These are phyloP conservation scores for Saccharomycopsis javanensis DNA, from an alignment of 805 yeast genomes.

Conservation along the genomic window DNA sequence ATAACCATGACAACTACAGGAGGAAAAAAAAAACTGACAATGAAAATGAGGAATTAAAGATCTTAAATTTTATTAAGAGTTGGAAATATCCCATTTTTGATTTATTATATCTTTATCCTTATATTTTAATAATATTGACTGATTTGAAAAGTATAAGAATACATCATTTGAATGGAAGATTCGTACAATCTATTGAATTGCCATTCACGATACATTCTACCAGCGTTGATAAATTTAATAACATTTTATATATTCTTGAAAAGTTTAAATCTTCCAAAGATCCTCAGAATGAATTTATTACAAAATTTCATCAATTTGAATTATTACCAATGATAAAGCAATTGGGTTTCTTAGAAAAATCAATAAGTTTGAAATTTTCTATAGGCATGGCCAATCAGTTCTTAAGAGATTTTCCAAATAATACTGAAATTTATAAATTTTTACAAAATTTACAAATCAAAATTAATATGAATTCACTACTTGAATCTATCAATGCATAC, in stretches of 20 bases:
- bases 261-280: slow-evolving; percentile 3
- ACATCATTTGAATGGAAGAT: slow-evolving; percentile 24
- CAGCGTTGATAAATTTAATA: slow-evolving; percentile 12
- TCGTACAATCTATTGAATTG: slow-evolving; percentile 28
- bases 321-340: slow-evolving; percentile 25
- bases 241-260: slow-evolving; percentile 1
- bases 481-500: not conserved
- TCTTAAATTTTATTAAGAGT: not conserved
- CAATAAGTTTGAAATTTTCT: slow-evolving; percentile 33
- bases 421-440: slow-evolving; percentile 34
- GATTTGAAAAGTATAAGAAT: not conserved
- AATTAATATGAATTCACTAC: not conserved
- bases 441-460: not conserved
- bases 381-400: slow-evolving; percentile 24
- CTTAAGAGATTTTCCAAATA: slow-evolving; percentile 25
- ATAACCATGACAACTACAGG: not conserved
- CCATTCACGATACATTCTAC: slow-evolving; percentile 22
- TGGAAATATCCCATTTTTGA: not conserved
- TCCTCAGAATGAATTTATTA: not conserved
- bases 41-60: not conserved
- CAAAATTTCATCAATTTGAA: slow-evolving; percentile 22
- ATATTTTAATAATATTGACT: not conserved
- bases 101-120: not conserved
- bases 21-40: not conserved
- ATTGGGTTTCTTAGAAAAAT: slow-evolving; percentile 30